Conservation (phyloP, 1,139 yeast genomes). For the Taiozyma onychis region DNA sequence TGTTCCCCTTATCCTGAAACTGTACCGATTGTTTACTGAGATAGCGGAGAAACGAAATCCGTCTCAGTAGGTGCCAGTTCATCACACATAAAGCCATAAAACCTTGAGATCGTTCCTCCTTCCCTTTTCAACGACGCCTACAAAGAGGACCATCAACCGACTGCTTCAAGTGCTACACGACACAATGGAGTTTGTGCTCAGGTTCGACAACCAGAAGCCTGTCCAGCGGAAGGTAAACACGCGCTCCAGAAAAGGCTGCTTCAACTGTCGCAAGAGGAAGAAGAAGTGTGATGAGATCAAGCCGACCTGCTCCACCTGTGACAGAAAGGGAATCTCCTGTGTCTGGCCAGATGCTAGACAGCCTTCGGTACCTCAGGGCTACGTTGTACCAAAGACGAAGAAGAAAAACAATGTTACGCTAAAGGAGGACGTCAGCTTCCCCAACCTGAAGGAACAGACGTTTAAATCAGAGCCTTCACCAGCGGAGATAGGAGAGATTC, state of each 20-base stretch:
- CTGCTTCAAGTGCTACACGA: neutral
- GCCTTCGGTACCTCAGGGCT: constrained; percentile 27
- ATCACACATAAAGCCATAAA: neutral
- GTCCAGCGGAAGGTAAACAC: constrained; percentile 9
- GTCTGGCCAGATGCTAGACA: constrained; percentile 35
- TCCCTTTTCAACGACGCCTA: neutral
- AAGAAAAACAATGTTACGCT: neutral
- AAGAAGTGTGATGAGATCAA: constrained; percentile 43
- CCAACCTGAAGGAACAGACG: neutral
- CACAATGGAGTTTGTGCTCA: constrained; percentile 3
- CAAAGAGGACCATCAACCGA: neutral
- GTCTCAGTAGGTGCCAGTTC: neutral
- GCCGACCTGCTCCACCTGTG: constrained; percentile 36
- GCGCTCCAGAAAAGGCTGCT: constrained; percentile 39
- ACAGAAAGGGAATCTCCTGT: constrained; percentile 34
- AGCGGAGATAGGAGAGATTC: neutral
- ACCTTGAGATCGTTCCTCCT: neutral
- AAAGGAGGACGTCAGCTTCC: neutral
- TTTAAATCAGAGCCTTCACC: neutral
- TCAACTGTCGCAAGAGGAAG: constrained; percentile 43
- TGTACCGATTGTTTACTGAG: neutral
- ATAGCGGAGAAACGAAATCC: neutral
- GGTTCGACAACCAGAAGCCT: constrained; percentile 1
- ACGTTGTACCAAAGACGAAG: constrained; percentile 15
- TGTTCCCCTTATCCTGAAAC: neutral